Evolutionary conservation across 2,329 filamentous ascomycete species (phyloP), one percentile per base, ranked within the genome.

Genomic region (Zymoseptoria crescenta): DNA sequence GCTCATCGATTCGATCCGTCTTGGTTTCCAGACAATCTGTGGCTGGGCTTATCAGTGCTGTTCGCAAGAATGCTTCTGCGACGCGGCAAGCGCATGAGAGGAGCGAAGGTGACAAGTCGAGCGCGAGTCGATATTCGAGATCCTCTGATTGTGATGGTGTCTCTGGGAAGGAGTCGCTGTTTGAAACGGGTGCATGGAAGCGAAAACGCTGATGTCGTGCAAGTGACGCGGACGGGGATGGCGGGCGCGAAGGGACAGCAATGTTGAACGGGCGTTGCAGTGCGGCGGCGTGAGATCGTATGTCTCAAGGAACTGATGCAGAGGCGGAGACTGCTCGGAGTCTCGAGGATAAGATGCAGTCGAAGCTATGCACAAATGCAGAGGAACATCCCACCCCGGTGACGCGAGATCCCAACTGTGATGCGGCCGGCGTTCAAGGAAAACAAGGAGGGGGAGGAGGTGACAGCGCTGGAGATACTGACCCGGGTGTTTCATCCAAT

Each of bases 1-100:
- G 75, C 74, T 65, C 67, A 64, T 65, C 58, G 62, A 63, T 55
- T 54, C 57, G 51, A 56, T 57, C 52, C 57, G 54, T 53, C 52
- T 50, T 41, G 52, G 61, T 16, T 16, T 41, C 35, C 55, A 63
- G 57, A 61, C 57, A 62, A 56, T 55, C 19, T 56, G 48, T 54
- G 56, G 56, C 24, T 53, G 50, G 49, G 56, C n/a, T 29, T 27
- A 57, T 67, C 56, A 66, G 64, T 60, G 52, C 8, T 51, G 56
- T 58, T 35, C 52, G 52, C 20, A 35, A n/a, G 10, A 24, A 20
- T 35, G 52, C 16, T 13, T 41, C 16, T 16, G 35, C 35, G 35
- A 16, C 5, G 35, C 10, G 35, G 2, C 35, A 13, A 13, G 35
- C 9, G 35, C 35, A 41, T 41, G 9, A 41, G 35, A 16, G 5